phyloP scores from a whole-genome alignment of 768 basidiomycete species.

The Suillus lakei region DNA sequence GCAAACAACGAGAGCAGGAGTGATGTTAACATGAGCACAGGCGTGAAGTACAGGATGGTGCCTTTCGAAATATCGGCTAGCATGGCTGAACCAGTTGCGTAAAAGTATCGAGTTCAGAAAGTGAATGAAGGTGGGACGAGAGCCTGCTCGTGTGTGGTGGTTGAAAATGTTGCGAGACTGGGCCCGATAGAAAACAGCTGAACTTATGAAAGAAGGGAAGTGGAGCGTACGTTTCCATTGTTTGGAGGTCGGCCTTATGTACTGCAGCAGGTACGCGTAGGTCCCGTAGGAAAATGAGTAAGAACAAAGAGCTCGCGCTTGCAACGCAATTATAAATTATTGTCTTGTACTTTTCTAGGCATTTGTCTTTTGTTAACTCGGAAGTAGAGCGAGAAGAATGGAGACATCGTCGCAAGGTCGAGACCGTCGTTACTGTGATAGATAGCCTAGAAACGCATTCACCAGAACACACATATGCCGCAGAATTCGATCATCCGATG shows the following conservation, averaged over 20 bases:
- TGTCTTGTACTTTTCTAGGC: slow-evolving; percentile 2
- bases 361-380: background rate
- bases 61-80: slow-evolving; percentile 73
- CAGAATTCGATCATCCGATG: no score
- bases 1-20: slow-evolving; percentile 68
- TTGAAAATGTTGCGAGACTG: background rate
- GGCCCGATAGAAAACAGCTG: background rate
- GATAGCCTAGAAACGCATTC: background rate
- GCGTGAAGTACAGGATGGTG: slow-evolving; percentile 68
- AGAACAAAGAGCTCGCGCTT: slow-evolving; percentile 5
- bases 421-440: background rate
- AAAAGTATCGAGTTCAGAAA: background rate
- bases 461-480: background rate
- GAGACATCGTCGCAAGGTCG: background rate
- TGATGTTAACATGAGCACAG: slow-evolving; percentile 67
- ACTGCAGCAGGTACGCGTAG: background rate
- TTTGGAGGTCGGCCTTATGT: background rate
- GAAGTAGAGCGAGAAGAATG: background rate
- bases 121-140: slow-evolving; percentile 2
- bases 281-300: background rate
- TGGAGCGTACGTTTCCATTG: background rate
- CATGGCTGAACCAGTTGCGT: slow-evolving; percentile 46
- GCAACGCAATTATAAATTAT: slow-evolving; percentile 1
- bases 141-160: slow-evolving; percentile 11
- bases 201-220: background rate